Base-by-base conservation (phyloP, 2,329 filamentous ascomycete species). In the Pseudopithomyces maydicus region DNA sequence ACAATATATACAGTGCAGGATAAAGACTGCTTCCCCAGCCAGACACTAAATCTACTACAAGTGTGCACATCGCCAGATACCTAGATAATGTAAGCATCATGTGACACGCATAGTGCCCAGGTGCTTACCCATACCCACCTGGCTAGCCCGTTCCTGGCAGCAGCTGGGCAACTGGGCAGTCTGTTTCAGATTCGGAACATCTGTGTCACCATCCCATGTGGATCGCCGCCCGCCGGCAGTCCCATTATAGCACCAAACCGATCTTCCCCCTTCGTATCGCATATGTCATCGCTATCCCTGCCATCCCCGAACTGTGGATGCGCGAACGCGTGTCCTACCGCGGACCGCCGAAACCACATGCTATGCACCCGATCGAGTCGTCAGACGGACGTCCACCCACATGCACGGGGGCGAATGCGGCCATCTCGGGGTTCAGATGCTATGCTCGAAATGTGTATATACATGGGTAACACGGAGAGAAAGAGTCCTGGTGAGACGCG, bases 401-500 rank as follows among this genome's bases (percentile, higher is more conserved):
- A n/a, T n/a, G n/a, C n/a, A n/a, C n/a, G n/a, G n/a, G n/a, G n/a
- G 14, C 5, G 14, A 35, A 35, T 39, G 36, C 36, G 17, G 36
- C 41, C 41, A 23, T n/a, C n/a, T n/a, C n/a, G n/a, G n/a, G n/a
- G n/a, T n/a, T n/a, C n/a, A n/a, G n/a, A n/a, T n/a, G n/a, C n/a
- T n/a, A n/a, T n/a, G n/a, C n/a, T n/a, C n/a, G n/a, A n/a, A n/a
- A n/a, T n/a, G n/a, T n/a, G n/a, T n/a, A n/a, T n/a, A n/a, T n/a
- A n/a, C n/a, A n/a, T n/a, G n/a, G n/a, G n/a, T n/a, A n/a, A n/a
- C n/a, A n/a, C n/a, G n/a, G n/a, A n/a, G n/a, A n/a, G n/a, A n/a
- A n/a, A n/a, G n/a, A n/a, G n/a, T n/a, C n/a, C n/a, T n/a, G n/a
- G 26, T 50, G 47, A 50, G 36, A 50, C 47, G 36, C 41, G 47